phyloP scores from a whole-genome alignment of 1,139 yeast species.

The Blastobotrys capitulatus region DNA sequence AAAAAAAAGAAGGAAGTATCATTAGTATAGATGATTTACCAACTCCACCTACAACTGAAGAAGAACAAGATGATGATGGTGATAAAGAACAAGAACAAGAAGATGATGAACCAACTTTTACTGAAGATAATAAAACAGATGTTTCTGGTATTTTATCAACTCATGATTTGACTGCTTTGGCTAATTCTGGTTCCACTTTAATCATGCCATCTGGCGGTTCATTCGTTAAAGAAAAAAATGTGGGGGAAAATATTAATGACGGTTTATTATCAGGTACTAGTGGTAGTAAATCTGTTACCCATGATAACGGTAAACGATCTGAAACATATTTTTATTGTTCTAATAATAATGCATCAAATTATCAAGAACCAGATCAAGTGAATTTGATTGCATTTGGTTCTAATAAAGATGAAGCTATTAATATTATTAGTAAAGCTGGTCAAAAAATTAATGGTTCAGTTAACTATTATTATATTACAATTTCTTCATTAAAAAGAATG shows the following conservation, averaged over 20 bases:
- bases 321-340: too few species aligned
- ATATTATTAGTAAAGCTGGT: neutral
- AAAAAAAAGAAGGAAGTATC: neutral
- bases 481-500: neutral
- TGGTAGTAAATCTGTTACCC: too few species aligned
- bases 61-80: too few species aligned
- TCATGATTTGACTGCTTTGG: conserved; percentile 13
- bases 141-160: conserved; percentile 6
- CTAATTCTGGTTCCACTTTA: conserved; percentile 18
- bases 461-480: neutral
- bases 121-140: conserved; percentile 3
- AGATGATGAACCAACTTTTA: conserved; percentile 2
- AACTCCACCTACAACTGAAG: neutral
- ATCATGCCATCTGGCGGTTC: conserved; percentile 16
- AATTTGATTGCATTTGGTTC: conserved; percentile 1
- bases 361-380: neutral
- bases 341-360: too few species aligned
- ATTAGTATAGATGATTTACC: neutral
- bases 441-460: neutral
- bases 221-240: neutral
- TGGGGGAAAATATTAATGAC: neutral
- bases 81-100: too few species aligned
- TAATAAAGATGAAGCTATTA: neutral
- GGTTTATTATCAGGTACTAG: too few species aligned
- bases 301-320: too few species aligned